Evolutionary conservation across 257 asterid species (phyloP), one percentile per base, ranked within the genome.

Genomic region (Ophiorrhiza pumila): DNA sequence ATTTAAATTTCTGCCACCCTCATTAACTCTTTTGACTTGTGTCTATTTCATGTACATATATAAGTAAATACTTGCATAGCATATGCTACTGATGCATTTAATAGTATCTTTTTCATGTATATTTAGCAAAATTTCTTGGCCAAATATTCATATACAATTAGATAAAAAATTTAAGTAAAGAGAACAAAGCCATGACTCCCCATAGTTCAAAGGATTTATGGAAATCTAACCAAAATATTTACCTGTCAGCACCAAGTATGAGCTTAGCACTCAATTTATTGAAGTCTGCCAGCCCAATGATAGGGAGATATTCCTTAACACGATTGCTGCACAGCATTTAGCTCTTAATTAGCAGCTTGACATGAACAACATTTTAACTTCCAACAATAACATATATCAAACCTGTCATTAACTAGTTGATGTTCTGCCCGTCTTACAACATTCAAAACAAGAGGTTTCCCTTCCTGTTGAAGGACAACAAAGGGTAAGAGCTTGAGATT

Each of bases 161-260:
- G 29, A 25, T 10, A 53, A 7, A 22, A 22, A 53, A 5, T n/a
- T 53, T 53, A 11, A 53, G 11, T 22, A 53, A 2, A 52, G 10
- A 53, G 29, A 7, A 37, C 29, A 20, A 22, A 6, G 29, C 56
- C 56, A 50, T 25, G 20, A 49, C 15, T 15, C 18, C 65, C 22
- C 37, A 57, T 41, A 32, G 29, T 66, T 67, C 29, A 17, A n/a
- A 12, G 41, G 71, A 63, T 67, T 67, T 47, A 29, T 49, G 1
- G 7, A 67, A 67, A 15, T 31, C 27, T 1, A 15, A 8, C 17
- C 23, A 23, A 23, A 53, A 31, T 47, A 67, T 43, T 34, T 82
- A 95, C 99, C 98, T 90, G 87, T 90, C 92, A 69, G 90, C 88
- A 71, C 98, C 99, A 79, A 93, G 91, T 76, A 93, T 91, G 78